Conservation (phyloP, 2,329 filamentous ascomycete genomes). For the Coniosporium tulheliwenetii region DNA sequence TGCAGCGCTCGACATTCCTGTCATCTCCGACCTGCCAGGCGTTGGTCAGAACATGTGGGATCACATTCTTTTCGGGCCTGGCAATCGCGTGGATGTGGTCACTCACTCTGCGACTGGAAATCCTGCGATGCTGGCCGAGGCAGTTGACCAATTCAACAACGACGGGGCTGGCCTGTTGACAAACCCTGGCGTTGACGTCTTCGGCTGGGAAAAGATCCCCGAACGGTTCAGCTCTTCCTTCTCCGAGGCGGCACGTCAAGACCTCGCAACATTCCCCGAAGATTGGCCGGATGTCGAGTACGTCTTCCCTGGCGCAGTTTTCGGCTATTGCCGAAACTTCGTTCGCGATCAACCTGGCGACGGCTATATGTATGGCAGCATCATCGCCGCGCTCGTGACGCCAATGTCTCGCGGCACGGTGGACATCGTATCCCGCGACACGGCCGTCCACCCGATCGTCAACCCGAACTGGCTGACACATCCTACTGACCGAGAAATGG, state of each 20-base stretch:
- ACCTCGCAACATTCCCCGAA: neutral
- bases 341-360: no score
- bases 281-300: constrained; percentile 24
- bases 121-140: constrained; percentile 1
- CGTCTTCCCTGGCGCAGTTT: constrained; percentile 13
- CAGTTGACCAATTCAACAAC: neutral
- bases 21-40: constrained; percentile 1
- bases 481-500: constrained; percentile 5
- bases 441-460: constrained; percentile 13
- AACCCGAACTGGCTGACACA: constrained; percentile 15
- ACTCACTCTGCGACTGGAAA: neutral
- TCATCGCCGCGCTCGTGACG: constrained; percentile 10
- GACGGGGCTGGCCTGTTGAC: neutral
- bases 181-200: constrained; percentile 2
- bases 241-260: neutral
- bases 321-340: neutral
- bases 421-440: constrained; percentile 7
- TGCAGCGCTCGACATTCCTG: neutral
- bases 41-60: constrained; percentile 2
- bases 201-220: constrained; percentile 4
- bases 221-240: neutral
- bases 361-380: constrained; percentile 14
- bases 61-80: neutral
- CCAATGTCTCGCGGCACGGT: constrained; percentile 11
- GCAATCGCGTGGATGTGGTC: constrained; percentile 1